A percentile compares a stretch with the other conserved stretches of the same genome.
These are phyloP conservation scores for Fusarium armeniacum DNA, from an alignment of 2,329 filamentous ascomycete species.

Conservation along the genomic window DNA sequence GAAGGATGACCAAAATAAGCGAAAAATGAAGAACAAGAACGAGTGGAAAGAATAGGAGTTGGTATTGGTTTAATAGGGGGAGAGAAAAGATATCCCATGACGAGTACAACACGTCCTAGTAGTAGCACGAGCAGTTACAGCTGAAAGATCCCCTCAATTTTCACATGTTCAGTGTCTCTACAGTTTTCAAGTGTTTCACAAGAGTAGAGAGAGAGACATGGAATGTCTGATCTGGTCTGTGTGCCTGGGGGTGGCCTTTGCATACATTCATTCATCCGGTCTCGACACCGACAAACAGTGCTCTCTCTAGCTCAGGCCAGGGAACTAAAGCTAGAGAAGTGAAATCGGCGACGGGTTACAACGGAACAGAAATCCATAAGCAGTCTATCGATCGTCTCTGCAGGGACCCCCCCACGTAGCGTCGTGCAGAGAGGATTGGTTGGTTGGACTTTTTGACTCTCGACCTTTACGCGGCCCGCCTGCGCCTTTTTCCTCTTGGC, in stretches of 20 bases:
- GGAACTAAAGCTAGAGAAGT: not conserved
- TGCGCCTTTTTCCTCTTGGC: slow-evolving; percentile 3
- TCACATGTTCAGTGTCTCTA: slow-evolving; percentile 30
- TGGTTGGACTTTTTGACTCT: slow-evolving; percentile 14
- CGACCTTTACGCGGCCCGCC: slow-evolving; percentile 3
- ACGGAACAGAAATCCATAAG: slow-evolving; percentile 33
- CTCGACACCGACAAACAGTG: slow-evolving; percentile 7
- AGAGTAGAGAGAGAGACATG: not conserved
- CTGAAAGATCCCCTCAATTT: slow-evolving; percentile 17
- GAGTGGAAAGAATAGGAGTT: not conserved
- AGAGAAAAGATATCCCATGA: slow-evolving; percentile 36
- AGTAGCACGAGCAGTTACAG: slow-evolving; percentile 5
- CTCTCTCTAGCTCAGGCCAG: slow-evolving; percentile 6
- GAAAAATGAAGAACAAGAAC: slow-evolving; percentile 2
- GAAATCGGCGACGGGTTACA: slow-evolving; percentile 35
- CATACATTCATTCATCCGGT: not conserved
- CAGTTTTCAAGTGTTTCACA: not conserved
- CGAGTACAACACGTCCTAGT: slow-evolving; percentile 18
- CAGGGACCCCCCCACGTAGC: slow-evolving; percentile 32
- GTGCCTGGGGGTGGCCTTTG: slow-evolving; percentile 21
- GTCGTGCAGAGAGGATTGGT: slow-evolving; percentile 15
- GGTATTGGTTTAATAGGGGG: slow-evolving; percentile 22
- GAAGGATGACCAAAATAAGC: slow-evolving; percentile 14
- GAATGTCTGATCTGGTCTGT: slow-evolving; percentile 8
- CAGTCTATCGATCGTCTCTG: slow-evolving; percentile 34